phyloP scores from a whole-genome alignment of 1,139 yeast genomes.

The Magnusiomyces suaveolens region DNA sequence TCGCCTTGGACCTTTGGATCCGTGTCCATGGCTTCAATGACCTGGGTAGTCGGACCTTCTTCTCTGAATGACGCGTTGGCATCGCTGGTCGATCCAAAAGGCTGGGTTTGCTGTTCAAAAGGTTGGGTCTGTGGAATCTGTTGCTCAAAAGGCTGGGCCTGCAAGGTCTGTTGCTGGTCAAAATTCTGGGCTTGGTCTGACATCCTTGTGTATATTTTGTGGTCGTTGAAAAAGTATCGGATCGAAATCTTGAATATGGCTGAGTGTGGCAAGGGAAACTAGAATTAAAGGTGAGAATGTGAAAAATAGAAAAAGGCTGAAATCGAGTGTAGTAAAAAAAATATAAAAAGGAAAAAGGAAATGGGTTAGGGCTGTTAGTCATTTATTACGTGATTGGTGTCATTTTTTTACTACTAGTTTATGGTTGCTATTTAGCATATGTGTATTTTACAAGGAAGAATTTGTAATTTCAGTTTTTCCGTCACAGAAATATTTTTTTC shows the following conservation, averaged over 20 bases:
- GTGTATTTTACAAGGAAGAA: no score
- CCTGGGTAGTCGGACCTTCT: neutral
- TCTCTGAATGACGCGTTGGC: no score
- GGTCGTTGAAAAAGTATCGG: neutral
- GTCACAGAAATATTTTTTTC: no score
- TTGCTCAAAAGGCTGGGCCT: neutral
- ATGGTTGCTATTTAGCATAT: no score
- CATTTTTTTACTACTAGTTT: no score
- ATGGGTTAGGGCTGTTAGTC: no score
- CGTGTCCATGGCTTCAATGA: neutral
- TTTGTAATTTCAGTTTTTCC: no score
- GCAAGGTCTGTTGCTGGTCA: neutral
- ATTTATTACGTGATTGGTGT: no score
- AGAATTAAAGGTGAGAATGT: neutral
- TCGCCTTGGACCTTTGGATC: neutral
- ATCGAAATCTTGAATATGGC: neutral
- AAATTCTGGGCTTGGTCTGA: neutral
- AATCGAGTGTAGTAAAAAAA: neutral
- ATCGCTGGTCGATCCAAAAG: no score
- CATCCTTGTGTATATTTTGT: neutral
- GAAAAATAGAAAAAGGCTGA: neutral
- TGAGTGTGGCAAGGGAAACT: neutral
- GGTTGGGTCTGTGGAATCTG: neutral
- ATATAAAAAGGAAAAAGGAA: no score
- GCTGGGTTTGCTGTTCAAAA: neutral